Conservation (phyloP, 164 flowering plant species). For the Berberis vulgaris region DNA sequence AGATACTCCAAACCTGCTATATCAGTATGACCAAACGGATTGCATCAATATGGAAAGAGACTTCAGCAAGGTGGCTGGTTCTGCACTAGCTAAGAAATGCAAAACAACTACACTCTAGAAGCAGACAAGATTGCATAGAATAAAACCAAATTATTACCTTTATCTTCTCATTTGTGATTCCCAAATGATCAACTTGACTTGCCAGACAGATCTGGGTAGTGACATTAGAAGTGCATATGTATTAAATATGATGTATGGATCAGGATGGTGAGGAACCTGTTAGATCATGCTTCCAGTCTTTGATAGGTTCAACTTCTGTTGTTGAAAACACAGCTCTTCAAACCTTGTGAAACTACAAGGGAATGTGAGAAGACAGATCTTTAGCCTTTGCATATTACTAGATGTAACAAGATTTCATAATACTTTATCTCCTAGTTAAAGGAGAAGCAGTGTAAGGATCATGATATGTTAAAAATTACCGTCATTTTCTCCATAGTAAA, state of each 20-base stretch:
- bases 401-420: background rate
- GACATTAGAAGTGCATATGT: no score
- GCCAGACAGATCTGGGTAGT: no score
- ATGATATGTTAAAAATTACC: background rate
- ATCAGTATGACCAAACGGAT: no score
- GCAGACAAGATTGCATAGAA: no score
- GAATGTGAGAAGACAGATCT: background rate
- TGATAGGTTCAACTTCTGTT: slow-evolving; percentile 6
- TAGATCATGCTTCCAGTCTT: background rate
- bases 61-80: no score
- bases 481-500: background rate
- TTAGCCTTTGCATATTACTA: background rate
- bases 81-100: no score
- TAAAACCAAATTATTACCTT: no score
- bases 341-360: slow-evolving; percentile 41
- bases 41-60: no score
- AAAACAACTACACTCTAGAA: no score
- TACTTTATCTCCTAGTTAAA: background rate
- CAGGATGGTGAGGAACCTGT: background rate
- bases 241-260: background rate
- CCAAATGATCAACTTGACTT: no score
- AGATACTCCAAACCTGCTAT: no score
- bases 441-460: background rate
- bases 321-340: slow-evolving; percentile 33
- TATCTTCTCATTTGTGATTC: no score